Base-by-base conservation (phyloP, 257 asterid genomes). In the Linderniella brevidens region DNA sequence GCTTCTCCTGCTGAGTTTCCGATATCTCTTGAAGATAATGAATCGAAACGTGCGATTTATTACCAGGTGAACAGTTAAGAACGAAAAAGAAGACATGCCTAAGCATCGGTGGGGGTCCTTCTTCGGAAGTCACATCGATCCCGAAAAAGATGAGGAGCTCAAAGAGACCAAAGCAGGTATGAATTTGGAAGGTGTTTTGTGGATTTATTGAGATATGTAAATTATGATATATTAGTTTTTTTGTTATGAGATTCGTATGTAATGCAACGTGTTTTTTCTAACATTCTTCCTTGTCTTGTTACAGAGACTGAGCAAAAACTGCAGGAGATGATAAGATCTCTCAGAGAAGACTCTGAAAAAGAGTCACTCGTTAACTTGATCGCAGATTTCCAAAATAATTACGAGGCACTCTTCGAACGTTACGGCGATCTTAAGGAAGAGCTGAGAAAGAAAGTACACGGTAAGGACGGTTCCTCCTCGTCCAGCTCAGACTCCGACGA, bases 401-500 rank as follows among this genome's bases (percentile, higher is more conserved):
- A 81, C 72, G 65, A 68, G 67, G 64, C 86, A 47, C 90, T 90
- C 9, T 85, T 68, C 49, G 64, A 59, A 11, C 77, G 80, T 51
- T 90, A 85, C 20, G 94, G 73, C 69, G 72, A 79, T 73, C 88
- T 85, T 48, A 81, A 85, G 3, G 86, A 77, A 50, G 82, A 71
- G 62, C 49, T 90, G 74, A 63, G 66, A 49, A 77, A 75, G 46
- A 62, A 71, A 43, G 86, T 69, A 17, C 58, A 65, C 20, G 68
- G 65, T 11, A 71, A 75, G 49, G 59, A 46, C 13, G 80, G 60
- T 13, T 37, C 65, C 69, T 75, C 92, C 32, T 78, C 77, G 14
- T 85, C 92, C 70, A 70, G 80, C 65, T 81, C 99, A 8, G 94
- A 81, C 59, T 82, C 90, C 0, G 93, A 86, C 25, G 52, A 53